A percentile compares a stretch with the other conserved stretches of the same genome.
Conservation (phyloP, 1,284 basidiomycete genomes). For the Mycena sp. region DNA sequence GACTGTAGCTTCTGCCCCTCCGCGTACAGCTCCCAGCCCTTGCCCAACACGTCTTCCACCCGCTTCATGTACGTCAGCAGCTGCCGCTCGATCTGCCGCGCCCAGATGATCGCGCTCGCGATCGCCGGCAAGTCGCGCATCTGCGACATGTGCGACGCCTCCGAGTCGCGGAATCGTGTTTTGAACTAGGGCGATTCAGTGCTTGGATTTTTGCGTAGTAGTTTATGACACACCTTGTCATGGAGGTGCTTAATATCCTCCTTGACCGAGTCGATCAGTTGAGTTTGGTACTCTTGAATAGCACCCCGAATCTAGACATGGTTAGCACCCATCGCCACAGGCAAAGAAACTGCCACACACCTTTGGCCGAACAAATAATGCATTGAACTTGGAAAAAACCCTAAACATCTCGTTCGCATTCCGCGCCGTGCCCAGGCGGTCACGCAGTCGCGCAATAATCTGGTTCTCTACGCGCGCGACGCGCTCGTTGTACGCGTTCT, state of each 20-base stretch:
- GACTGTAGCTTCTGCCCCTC: constrained; percentile 97
- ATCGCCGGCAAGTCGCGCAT: constrained; percentile 98
- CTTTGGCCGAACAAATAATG: constrained; percentile 97
- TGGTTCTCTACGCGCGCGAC: constrained; percentile 98
- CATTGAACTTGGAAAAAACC: constrained; percentile 98
- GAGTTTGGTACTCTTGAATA: constrained; percentile 99
- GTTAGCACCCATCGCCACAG: neutral
- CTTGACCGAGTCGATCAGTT: constrained; percentile 97
- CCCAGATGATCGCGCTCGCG: constrained; percentile 98
- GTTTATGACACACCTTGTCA: constrained; percentile 72
- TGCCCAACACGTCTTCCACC: constrained; percentile 98
- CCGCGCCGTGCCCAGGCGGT: constrained; percentile 93
- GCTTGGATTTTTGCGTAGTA: neutral
- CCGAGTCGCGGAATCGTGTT: constrained; percentile 93
- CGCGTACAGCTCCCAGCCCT: constrained; percentile 99
- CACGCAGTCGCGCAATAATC: constrained; percentile 93
- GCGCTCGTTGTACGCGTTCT: constrained; percentile 97
- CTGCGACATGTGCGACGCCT: constrained; percentile 98
- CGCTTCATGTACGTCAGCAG: constrained; percentile 98
- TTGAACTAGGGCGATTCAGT: constrained; percentile 69
- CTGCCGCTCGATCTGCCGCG: constrained; percentile 97
- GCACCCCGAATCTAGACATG: constrained; percentile 87
- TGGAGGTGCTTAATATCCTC: constrained; percentile 96
- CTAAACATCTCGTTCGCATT: constrained; percentile 99
- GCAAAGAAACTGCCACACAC: constrained; percentile 52